phyloP scores from a whole-genome alignment of 23 red algal genomes.

The Cyanidioschyzon merolae region DNA sequence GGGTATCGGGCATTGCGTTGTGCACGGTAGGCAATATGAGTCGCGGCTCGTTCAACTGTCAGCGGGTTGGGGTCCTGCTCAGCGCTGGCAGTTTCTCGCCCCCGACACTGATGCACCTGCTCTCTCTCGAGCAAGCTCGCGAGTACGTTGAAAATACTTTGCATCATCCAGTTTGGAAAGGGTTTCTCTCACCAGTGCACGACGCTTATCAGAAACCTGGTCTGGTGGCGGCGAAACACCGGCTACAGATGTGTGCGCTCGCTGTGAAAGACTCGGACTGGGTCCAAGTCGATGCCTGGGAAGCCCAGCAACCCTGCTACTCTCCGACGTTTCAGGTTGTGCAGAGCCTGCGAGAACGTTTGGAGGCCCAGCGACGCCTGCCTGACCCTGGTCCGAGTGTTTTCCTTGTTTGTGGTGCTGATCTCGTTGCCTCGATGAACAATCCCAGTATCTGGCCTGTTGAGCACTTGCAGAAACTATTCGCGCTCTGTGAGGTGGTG shows the following conservation, averaged over 20 bases:
- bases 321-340: not conserved
- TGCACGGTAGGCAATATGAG: not conserved
- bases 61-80: not conserved
- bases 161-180: not conserved
- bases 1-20: not conserved
- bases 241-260: constrained; percentile 22
- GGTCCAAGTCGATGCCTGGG: constrained; percentile 26
- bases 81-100: constrained; percentile 32
- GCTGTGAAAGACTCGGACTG: constrained; percentile 22
- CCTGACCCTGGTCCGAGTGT: not conserved
- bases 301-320: constrained; percentile 20
- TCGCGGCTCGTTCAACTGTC: not conserved
- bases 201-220: constrained; percentile 26
- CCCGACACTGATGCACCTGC: constrained; percentile 18
- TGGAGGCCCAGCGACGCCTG: not conserved
- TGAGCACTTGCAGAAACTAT: not conserved
- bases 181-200: constrained; percentile 28
- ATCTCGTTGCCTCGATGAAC: constrained; percentile 10
- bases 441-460: not conserved
- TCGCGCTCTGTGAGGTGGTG: not conserved
- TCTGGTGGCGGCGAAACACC: constrained; percentile 15
- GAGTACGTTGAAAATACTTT: not conserved
- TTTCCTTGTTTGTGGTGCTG: not conserved
- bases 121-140: constrained; percentile 17
- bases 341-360: not conserved